phyloP scores from a whole-genome alignment of 2,329 filamentous ascomycete species.

The Nemania abortiva region DNA sequence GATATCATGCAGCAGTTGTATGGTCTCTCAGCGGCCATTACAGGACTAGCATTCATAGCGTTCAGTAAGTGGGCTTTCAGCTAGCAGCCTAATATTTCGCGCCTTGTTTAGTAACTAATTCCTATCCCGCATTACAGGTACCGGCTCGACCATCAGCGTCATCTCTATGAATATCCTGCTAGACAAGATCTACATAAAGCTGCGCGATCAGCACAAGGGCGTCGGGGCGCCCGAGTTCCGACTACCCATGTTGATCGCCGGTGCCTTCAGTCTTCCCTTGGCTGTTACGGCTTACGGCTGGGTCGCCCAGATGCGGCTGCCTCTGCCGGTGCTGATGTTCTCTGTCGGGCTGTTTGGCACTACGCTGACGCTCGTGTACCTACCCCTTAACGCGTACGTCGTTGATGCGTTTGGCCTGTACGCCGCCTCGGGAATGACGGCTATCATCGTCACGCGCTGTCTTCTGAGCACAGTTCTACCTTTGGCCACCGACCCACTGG shows the following conservation, averaged over 20 bases:
- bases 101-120: background rate
- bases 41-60: slow-evolving; percentile 65
- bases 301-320: slow-evolving; percentile 58
- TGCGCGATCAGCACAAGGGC: slow-evolving; percentile 57
- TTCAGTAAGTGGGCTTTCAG: slow-evolving; percentile 60
- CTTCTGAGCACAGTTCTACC: slow-evolving; percentile 69
- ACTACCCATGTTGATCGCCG: slow-evolving; percentile 64
- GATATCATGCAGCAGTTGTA: slow-evolving; percentile 63
- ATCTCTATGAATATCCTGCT: slow-evolving; percentile 63
- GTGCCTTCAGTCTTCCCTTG: slow-evolving; percentile 60
- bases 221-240: slow-evolving; percentile 65
- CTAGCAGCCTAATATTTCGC: background rate
- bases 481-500: slow-evolving; percentile 61
- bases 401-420: slow-evolving; percentile 69
- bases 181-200: slow-evolving; percentile 65
- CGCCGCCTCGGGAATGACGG: slow-evolving; percentile 68
- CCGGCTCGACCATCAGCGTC: slow-evolving; percentile 62
- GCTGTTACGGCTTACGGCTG: slow-evolving; percentile 64
- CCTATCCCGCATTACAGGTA: slow-evolving; percentile 52
- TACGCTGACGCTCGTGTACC: slow-evolving; percentile 58
- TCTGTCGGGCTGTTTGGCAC: slow-evolving; percentile 60
- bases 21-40: slow-evolving; percentile 62
- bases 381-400: slow-evolving; percentile 67
- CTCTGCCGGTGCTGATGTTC: slow-evolving; percentile 58
- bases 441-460: slow-evolving; percentile 66